phyloP scores from a whole-genome alignment of 2,329 filamentous ascomycete genomes.

The Ceratocystis cubensis region DNA sequence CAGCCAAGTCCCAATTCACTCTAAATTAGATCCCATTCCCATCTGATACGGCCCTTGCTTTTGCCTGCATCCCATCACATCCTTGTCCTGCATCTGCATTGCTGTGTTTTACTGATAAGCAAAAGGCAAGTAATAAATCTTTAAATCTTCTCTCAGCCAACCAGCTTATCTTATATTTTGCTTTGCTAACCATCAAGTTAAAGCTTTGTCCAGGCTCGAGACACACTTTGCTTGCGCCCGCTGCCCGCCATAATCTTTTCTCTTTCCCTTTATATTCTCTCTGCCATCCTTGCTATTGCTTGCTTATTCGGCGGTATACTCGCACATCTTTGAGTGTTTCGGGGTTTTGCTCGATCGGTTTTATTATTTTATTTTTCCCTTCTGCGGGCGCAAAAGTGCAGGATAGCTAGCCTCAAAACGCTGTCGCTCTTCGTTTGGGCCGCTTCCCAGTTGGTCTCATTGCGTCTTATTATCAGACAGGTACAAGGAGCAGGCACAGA shows the following conservation, averaged over 20 bases:
- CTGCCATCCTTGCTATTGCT: background rate
- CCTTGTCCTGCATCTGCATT: slow-evolving; percentile 1
- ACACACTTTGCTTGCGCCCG: slow-evolving; percentile 11
- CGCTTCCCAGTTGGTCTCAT: too few relatives aligned
- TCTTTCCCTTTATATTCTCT: slow-evolving; percentile 6
- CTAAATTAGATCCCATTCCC: too few relatives aligned
- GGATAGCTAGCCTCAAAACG: background rate
- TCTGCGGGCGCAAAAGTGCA: slow-evolving; percentile 17
- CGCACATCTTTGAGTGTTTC: background rate
- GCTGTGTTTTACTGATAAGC: slow-evolving; percentile 15
- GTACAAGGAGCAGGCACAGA: too few relatives aligned
- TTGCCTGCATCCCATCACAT: background rate
- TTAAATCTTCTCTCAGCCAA: background rate
- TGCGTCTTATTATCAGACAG: too few relatives aligned
- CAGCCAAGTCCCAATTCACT: too few relatives aligned
- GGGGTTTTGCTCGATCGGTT: background rate
- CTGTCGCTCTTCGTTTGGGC: too few relatives aligned
- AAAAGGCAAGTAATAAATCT: background rate
- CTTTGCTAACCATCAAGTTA: slow-evolving; percentile 6
- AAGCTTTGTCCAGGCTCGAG: slow-evolving; percentile 9
- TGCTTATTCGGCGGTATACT: background rate
- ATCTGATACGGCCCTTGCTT: background rate
- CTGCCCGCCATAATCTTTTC: background rate
- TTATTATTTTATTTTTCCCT: background rate
- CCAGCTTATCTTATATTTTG: slow-evolving; percentile 19